A percentile compares a stretch with the other conserved stretches of the same genome.
Evolutionary conservation across 441 rosid genomes (phyloP).

Genomic region (Adansonia gregorii): DNA sequence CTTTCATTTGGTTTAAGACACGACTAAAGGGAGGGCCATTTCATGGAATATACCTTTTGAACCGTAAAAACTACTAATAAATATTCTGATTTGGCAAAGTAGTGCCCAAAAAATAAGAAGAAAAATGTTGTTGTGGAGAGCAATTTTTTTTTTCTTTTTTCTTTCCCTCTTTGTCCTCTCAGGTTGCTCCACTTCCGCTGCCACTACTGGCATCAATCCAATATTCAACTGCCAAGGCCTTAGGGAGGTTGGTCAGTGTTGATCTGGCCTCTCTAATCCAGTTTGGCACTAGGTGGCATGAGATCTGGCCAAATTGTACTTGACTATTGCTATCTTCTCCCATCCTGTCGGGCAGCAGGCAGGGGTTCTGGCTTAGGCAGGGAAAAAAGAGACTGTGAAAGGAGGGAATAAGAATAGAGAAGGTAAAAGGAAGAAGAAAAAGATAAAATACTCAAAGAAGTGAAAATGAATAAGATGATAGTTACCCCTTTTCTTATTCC

Average conservation of each 20-base stretch:
- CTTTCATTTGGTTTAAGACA: not conserved
- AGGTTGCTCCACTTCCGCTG: conserved; percentile 7
- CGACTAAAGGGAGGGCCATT: not conserved
- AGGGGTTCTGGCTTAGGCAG: not conserved
- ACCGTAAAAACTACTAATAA: conserved; percentile 10
- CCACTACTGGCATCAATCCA: conserved; percentile 5
- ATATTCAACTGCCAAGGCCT: not conserved
- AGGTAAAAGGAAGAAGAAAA: not conserved
- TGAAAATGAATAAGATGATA: not conserved
- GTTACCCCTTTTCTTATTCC: not conserved
- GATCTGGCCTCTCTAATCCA: not conserved
- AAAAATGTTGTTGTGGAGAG: not conserved
- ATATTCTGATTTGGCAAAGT: conserved; percentile 8
- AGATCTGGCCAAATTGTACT: conserved; percentile 1
- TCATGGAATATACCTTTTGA: not conserved
- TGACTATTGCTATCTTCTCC: not conserved
- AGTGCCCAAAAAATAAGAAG: not conserved
- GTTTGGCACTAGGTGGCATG: not conserved
- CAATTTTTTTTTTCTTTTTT: not conserved
- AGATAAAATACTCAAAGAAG: not conserved
- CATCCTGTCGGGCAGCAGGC: not conserved
- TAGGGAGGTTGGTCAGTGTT: conserved; percentile 4
- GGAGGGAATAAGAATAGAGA: not conserved
- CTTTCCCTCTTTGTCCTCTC: not conserved
- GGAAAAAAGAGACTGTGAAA: not conserved